Evolutionary conservation across 2,329 filamentous ascomycete genomes (phyloP).

Genomic region (Lecanosticta acicola): DNA sequence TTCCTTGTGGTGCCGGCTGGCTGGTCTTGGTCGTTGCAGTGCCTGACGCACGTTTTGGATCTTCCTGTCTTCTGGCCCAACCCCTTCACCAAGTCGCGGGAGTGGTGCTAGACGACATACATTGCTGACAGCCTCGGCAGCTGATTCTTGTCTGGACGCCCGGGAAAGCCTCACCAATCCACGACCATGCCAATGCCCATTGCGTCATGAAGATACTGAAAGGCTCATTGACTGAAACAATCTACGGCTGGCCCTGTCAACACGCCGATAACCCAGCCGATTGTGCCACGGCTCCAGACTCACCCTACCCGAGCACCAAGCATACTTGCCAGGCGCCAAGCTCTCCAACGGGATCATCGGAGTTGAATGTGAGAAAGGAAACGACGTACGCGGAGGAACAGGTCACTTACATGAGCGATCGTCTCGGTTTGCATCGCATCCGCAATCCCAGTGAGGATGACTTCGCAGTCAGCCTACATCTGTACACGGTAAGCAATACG

Average conservation of each 20-base stretch:
- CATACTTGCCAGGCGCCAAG: constrained; percentile 25
- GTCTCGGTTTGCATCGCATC: constrained; percentile 79
- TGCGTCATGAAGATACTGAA: constrained; percentile 86
- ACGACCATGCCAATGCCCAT: constrained; percentile 74
- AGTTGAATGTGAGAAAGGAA: constrained; percentile 33
- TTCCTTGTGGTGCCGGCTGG: too few species aligned
- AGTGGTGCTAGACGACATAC: too few species aligned
- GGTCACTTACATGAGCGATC: constrained; percentile 85
- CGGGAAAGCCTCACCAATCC: constrained; percentile 74
- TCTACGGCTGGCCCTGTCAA: constrained; percentile 64
- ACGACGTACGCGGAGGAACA: constrained; percentile 63
- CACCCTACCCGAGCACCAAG: constrained; percentile 20
- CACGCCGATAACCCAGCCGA: constrained; percentile 32
- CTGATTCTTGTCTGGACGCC: constrained; percentile 86
- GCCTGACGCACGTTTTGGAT: not conserved
- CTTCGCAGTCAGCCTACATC: constrained; percentile 77
- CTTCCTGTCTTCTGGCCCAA: too few species aligned
- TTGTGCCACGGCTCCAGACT: constrained; percentile 25
- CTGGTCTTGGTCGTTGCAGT: too few species aligned
- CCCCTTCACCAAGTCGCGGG: too few species aligned
- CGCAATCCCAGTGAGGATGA: constrained; percentile 64
- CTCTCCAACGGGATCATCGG: constrained; percentile 38
- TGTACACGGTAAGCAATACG: constrained; percentile 41
- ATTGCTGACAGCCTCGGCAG: constrained; percentile 40
- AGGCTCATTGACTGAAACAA: constrained; percentile 72